phyloP scores from a whole-genome alignment of 2,329 filamentous ascomycete genomes.

The Gremmenia infestans region DNA sequence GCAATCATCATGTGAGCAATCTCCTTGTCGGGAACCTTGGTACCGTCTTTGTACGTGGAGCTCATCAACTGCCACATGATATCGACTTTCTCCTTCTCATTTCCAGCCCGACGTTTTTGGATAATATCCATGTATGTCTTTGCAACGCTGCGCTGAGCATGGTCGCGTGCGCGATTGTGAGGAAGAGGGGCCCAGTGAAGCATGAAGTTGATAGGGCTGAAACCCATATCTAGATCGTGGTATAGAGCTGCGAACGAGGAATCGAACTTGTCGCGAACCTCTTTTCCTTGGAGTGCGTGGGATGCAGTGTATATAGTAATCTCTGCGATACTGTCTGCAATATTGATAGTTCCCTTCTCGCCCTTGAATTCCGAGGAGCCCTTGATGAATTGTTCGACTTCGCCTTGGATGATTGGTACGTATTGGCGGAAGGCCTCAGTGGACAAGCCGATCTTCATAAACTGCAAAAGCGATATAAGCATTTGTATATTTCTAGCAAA shows the following conservation, averaged over 20 bases:
- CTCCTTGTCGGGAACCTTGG: slow-evolving; percentile 72
- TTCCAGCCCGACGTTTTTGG: slow-evolving; percentile 52
- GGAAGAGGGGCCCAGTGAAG: slow-evolving; percentile 83
- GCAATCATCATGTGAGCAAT: slow-evolving; percentile 94
- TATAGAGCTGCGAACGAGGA: slow-evolving; percentile 76
- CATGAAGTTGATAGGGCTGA: slow-evolving; percentile 85
- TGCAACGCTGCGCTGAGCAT: slow-evolving; percentile 74
- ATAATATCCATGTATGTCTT: slow-evolving; percentile 81
- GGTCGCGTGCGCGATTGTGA: slow-evolving; percentile 79
- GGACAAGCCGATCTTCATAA: slow-evolving; percentile 77
- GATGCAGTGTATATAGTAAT: slow-evolving; percentile 89
- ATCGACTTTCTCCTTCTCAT: slow-evolving; percentile 55
- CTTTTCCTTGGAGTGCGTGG: slow-evolving; percentile 77
- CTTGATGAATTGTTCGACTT: slow-evolving; percentile 71
- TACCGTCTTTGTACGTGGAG: slow-evolving; percentile 79
- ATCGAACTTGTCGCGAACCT: slow-evolving; percentile 76
- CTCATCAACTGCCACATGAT: slow-evolving; percentile 92
- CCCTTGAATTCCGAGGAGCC: slow-evolving; percentile 62
- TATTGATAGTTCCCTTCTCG: slow-evolving; percentile 62
- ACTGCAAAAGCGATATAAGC: slow-evolving; percentile 40
- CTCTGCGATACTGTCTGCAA: slow-evolving; percentile 73
- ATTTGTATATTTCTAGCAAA: slow-evolving; percentile 4
- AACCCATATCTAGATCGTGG: slow-evolving; percentile 86
- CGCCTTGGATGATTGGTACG: slow-evolving; percentile 70
- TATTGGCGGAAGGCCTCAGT: slow-evolving; percentile 70